phyloP scores from a whole-genome alignment of 2,329 filamentous ascomycete genomes.

The Diaporthe aspalathi region DNA sequence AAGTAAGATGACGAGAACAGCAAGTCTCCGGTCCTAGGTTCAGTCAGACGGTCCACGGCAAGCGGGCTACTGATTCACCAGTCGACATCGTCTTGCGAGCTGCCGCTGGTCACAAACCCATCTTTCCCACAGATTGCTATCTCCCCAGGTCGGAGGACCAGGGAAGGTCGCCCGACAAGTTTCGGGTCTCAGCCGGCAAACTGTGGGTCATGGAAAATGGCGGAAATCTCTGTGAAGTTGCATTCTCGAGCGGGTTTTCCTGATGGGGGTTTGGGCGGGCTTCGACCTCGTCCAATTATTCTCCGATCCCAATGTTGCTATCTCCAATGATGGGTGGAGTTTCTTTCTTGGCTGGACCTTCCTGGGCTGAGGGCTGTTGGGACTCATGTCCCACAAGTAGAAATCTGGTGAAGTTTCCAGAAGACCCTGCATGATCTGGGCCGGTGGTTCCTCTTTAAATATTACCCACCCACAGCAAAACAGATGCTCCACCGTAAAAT shows the following conservation, averaged over 20 bases:
- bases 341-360: not conserved
- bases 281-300: slow-evolving; percentile 25
- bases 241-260: not conserved
- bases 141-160: not conserved
- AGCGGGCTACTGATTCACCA: not conserved
- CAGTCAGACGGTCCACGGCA: slow-evolving; percentile 4
- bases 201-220: slow-evolving; percentile 7
- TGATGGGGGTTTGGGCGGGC: slow-evolving; percentile 11
- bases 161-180: not conserved
- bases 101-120: not conserved
- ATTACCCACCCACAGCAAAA: slow-evolving; percentile 8
- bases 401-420: slow-evolving; percentile 25
- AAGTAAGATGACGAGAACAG: not conserved
- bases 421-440: slow-evolving; percentile 23
- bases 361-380: not conserved
- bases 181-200: slow-evolving; percentile 15
- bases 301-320: slow-evolving; percentile 4
- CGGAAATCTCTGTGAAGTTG: slow-evolving; percentile 10
- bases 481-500: slow-evolving; percentile 9
- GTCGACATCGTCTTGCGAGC: not conserved
- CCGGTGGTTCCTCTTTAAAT: slow-evolving; percentile 5
- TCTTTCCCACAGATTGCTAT: not conserved
- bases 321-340: slow-evolving; percentile 17
- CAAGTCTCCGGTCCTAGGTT: not conserved
- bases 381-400: slow-evolving; percentile 9